A percentile compares a stretch with the other conserved stretches of the same genome.
phyloP scores from a whole-genome alignment of 2,329 filamentous ascomycete species.

The Trichoderma lentiforme region DNA sequence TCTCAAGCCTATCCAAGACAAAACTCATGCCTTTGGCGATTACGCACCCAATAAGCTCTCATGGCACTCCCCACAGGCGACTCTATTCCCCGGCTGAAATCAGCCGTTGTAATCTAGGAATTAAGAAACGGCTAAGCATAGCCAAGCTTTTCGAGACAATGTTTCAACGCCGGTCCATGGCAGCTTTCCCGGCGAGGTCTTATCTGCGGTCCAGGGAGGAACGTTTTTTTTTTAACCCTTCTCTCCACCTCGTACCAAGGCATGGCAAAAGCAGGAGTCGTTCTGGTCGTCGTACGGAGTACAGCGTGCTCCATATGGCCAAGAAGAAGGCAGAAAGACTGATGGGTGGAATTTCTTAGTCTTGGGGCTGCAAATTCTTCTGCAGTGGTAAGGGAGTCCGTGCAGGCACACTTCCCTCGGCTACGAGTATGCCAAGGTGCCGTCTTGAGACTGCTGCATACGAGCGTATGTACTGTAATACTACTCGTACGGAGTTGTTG shows the following conservation, averaged over 20 bases:
- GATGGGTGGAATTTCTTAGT: neutral
- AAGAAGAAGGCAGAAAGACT: neutral
- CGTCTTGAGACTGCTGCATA: conserved; percentile 7
- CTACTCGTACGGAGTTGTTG: neutral
- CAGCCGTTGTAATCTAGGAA: neutral
- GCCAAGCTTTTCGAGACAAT: conserved; percentile 3
- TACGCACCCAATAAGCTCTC: neutral
- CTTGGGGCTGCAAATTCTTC: neutral
- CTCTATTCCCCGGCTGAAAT: neutral
- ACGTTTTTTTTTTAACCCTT: neutral
- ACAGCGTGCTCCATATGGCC: neutral
- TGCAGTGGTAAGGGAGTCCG: neutral
- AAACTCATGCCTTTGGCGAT: neutral
- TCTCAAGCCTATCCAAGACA: neutral
- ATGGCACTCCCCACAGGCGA: neutral
- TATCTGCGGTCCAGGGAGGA: neutral
- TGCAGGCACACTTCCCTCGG: neutral
- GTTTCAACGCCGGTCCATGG: neutral
- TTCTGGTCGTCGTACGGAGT: neutral
- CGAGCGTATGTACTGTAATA: neutral
- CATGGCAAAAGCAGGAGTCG: neutral
- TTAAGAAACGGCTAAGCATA: neutral
- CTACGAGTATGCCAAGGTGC: neutral
- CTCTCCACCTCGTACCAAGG: neutral
- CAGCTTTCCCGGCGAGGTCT: neutral